These are phyloP conservation scores for Cercospora sp. DNA, from an alignment of 2,329 filamentous ascomycete species.

Conservation along the genomic window DNA sequence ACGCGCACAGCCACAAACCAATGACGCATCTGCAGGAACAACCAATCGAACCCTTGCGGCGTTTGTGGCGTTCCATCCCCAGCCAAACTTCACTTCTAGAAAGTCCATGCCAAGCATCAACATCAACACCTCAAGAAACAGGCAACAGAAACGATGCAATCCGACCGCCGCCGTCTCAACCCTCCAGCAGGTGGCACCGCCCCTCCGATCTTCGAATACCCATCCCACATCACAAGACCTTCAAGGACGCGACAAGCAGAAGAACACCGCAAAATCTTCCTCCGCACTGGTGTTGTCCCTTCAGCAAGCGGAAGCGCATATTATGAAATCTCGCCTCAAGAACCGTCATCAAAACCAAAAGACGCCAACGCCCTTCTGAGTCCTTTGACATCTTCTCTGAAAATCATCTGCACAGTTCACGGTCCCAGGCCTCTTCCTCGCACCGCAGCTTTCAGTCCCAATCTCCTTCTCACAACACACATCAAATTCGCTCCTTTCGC, in stretches of 20 bases:
- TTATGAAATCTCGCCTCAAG: constrained; percentile 58
- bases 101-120: constrained; percentile 16
- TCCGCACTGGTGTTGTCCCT: constrained; percentile 88
- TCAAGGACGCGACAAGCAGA: constrained; percentile 63
- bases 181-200: constrained; percentile 76
- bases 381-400: constrained; percentile 67
- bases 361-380: constrained; percentile 51
- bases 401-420: constrained; percentile 90
- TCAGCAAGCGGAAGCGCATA: constrained; percentile 94
- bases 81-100: constrained; percentile 11
- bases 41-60: neutral
- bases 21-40: neutral
- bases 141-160: constrained; percentile 43
- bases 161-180: constrained; percentile 87
- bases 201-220: constrained; percentile 67
- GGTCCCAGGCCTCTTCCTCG: constrained; percentile 87
- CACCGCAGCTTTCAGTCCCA: constrained; percentile 87
- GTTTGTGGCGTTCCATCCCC: neutral
- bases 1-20: constrained; percentile 1
- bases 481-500: constrained; percentile 98
- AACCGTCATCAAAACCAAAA: constrained; percentile 28
- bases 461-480: constrained; percentile 86
- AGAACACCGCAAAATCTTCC: constrained; percentile 80
- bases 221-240: constrained; percentile 51
- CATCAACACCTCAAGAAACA: constrained; percentile 14